Evolutionary conservation across 352 stramenopile genomes (phyloP).

Genomic region (Globisporangium cylindrosporum): DNA sequence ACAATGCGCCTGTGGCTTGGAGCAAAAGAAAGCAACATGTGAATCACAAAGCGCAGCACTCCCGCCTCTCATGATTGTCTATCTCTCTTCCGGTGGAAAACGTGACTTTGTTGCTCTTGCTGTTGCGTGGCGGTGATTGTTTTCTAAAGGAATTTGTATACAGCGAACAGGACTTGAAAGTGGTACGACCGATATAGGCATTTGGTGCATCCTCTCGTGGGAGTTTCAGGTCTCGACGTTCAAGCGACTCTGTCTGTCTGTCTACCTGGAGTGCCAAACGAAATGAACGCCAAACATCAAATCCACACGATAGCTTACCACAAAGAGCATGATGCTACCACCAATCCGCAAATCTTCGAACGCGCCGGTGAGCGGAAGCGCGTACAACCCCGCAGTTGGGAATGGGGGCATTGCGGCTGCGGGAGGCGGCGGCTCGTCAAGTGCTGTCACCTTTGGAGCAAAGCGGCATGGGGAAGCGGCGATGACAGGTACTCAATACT

Average conservation of each 20-base stretch:
- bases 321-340: conserved; percentile 35
- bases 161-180: background rate
- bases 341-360: conserved; percentile 43
- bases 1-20: background rate
- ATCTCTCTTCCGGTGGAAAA: background rate
- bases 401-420: background rate
- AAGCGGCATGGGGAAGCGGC: conserved; percentile 1
- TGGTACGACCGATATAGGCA: background rate
- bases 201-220: background rate
- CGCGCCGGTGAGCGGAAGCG: conserved; percentile 4
- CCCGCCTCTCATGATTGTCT: background rate
- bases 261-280: background rate
- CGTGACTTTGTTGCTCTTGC: background rate
- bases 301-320: background rate
- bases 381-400: background rate
- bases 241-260: background rate
- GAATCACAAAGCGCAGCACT: background rate
- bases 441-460: background rate
- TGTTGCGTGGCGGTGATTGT: background rate
- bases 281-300: background rate
- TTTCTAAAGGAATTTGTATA: background rate
- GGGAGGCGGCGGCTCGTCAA: background rate
- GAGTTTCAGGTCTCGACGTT: background rate
- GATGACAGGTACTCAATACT: background rate
- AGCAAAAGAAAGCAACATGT: background rate